phyloP scores from a whole-genome alignment of 345 rosid genomes.

The Firmiana major region DNA sequence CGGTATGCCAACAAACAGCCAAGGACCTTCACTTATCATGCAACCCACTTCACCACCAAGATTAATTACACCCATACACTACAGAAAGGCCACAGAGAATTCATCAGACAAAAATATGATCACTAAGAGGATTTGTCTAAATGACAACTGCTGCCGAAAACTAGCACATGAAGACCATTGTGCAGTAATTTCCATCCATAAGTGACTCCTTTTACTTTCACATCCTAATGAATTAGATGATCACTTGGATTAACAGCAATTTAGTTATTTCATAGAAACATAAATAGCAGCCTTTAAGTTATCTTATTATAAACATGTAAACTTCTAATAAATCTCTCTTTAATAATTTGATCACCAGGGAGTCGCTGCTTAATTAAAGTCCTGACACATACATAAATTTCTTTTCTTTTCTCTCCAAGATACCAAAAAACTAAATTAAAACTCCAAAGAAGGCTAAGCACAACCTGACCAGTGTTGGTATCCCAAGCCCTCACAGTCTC shows the following conservation, averaged over 20 bases:
- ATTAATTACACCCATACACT: conserved; percentile 63
- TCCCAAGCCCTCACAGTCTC: conserved; percentile 89
- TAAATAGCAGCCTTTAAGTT: not conserved
- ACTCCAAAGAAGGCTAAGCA: not conserved
- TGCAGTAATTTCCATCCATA: not conserved
- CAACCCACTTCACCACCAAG: conserved; percentile 92
- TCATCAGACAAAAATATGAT: not conserved
- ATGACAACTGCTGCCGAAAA: not conserved
- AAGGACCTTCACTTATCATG: conserved; percentile 91
- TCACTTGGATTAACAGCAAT: not conserved
- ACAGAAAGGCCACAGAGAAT: conserved; percentile 14
- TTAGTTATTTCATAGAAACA: not conserved
- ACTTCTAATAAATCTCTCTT: not conserved
- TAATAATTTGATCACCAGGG: not conserved
- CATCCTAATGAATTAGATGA: not conserved
- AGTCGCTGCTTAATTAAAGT: not conserved
- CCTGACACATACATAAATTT: not conserved
- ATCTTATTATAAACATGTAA: not conserved
- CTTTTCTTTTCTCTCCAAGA: not conserved
- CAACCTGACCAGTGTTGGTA: conserved; percentile 93
- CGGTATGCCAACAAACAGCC: conserved; percentile 89
- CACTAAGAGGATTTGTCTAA: not conserved
- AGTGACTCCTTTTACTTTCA: not conserved
- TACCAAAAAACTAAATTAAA: not conserved
- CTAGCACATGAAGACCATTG: not conserved